These are phyloP conservation scores for Erysimum cheiranthoides DNA, from an alignment of 345 rosid genomes.

Conservation along the genomic window DNA sequence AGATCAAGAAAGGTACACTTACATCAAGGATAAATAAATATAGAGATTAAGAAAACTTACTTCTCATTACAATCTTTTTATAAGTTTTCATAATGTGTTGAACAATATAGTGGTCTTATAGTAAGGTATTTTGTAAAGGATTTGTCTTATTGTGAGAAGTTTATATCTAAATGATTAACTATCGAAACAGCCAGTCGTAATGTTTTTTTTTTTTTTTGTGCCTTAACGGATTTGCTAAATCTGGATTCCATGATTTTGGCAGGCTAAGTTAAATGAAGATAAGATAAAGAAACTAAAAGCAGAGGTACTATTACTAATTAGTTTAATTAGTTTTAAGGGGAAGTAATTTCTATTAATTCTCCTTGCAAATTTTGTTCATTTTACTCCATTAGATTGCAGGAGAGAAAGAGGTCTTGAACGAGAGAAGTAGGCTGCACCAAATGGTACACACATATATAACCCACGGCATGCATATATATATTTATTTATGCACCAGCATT, in stretches of 20 bases:
- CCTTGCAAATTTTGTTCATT: not conserved
- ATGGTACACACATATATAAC: constrained; percentile 16
- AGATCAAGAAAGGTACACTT: constrained; percentile 66
- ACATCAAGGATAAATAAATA: not conserved
- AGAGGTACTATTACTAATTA: constrained; percentile 47
- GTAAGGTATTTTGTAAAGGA: not conserved
- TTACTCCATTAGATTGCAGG: constrained; percentile 24
- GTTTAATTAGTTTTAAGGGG: not conserved
- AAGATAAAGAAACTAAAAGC: constrained; percentile 49
- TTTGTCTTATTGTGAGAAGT: not conserved
- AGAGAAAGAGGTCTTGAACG: constrained; percentile 24
- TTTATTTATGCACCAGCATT: not conserved
- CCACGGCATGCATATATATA: not conserved
- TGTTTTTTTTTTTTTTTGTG: not conserved
- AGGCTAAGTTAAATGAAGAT: constrained; percentile 55
- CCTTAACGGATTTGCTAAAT: not conserved
- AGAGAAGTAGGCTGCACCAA: constrained; percentile 26
- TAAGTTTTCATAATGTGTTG: not conserved
- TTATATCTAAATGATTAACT: not conserved
- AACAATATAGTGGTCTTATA: not conserved
- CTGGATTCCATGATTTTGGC: constrained; percentile 25
- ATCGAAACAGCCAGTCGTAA: not conserved
- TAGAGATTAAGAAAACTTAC: not conserved
- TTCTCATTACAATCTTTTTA: not conserved
- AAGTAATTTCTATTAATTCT: not conserved